These are phyloP conservation scores for Penicillium sp. DNA, from an alignment of 2,329 filamentous ascomycete genomes.

Conservation along the genomic window DNA sequence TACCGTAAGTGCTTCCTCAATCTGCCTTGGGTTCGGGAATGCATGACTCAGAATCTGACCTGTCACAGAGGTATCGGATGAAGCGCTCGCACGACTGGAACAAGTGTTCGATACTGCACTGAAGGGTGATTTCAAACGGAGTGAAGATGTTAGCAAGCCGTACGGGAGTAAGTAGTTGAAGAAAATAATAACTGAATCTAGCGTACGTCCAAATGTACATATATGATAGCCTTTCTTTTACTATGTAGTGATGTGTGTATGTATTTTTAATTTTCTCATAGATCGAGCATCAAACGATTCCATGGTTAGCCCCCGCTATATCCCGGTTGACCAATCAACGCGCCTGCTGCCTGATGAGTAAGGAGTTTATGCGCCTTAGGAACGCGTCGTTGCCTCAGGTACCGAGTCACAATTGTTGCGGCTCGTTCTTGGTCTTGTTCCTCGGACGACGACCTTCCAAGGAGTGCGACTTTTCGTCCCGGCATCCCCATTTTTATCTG, in stretches of 20 bases:
- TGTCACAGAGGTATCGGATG: conserved; percentile 60
- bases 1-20: conserved; percentile 51
- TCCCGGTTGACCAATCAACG: conserved; percentile 13
- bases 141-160: conserved; percentile 31
- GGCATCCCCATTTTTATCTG: conserved; percentile 20
- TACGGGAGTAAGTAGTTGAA: conserved; percentile 34
- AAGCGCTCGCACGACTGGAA: conserved; percentile 59
- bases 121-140: conserved; percentile 35
- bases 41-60: conserved; percentile 23
- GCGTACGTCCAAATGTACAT: background rate
- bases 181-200: background rate
- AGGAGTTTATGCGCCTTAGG: conserved; percentile 23
- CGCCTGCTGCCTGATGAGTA: conserved; percentile 10
- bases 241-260: background rate
- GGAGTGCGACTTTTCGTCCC: conserved; percentile 26
- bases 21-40: background rate
- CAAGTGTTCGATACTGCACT: conserved; percentile 53
- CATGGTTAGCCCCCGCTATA: background rate
- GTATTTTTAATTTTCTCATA: background rate
- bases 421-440: conserved; percentile 33
- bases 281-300: conserved; percentile 4
- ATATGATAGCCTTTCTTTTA: background rate
- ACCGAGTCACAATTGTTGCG: conserved; percentile 17
- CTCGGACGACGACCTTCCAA: conserved; percentile 36
- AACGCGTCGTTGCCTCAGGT: conserved; percentile 33